Conservation (phyloP, 2,329 filamentous ascomycete genomes). For the Pseudocercospora macadamiae region DNA sequence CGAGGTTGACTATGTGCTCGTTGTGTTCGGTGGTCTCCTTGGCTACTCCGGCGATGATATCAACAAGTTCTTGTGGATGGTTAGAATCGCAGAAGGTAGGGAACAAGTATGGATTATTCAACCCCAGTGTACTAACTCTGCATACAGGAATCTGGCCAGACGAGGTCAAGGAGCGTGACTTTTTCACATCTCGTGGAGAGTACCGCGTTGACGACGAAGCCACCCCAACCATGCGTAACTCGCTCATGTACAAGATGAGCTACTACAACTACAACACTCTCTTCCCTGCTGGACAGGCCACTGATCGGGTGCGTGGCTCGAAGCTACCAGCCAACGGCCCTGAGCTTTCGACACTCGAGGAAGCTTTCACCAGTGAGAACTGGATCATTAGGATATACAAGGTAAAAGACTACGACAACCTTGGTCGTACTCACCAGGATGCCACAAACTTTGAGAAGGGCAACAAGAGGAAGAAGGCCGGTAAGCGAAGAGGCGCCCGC, state of each 20-base stretch:
- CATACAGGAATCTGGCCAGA: conserved; percentile 83
- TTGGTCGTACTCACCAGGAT: conserved; percentile 81
- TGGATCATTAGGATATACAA: conserved; percentile 99
- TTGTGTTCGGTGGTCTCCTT: conserved; percentile 93
- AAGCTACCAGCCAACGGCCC: conserved; percentile 83
- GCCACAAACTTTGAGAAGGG: conserved; percentile 73
- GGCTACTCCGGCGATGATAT: conserved; percentile 99
- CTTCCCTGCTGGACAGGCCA: conserved; percentile 87
- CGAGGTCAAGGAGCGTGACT: conserved; percentile 94
- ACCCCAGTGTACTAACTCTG: too few species aligned
- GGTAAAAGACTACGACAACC: conserved; percentile 97
- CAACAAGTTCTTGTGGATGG: conserved; percentile 99
- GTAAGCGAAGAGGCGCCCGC: conserved; percentile 72
- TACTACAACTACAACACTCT: conserved; percentile 96
- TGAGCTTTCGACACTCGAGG: conserved; percentile 84
- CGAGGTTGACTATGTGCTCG: conserved; percentile 97
- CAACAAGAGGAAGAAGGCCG: conserved; percentile 79
- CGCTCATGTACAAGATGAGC: conserved; percentile 99
- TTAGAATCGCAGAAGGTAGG: conserved; percentile 88
- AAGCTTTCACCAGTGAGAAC: conserved; percentile 98
- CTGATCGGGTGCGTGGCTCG: conserved; percentile 83
- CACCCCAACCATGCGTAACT: conserved; percentile 97
- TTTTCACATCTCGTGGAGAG: conserved; percentile 91
- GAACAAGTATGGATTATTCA: too few species aligned
- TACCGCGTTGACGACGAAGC: conserved; percentile 93